phyloP scores from a whole-genome alignment of 176 grass and related monocot genomes.

The Triticum urartu region DNA sequence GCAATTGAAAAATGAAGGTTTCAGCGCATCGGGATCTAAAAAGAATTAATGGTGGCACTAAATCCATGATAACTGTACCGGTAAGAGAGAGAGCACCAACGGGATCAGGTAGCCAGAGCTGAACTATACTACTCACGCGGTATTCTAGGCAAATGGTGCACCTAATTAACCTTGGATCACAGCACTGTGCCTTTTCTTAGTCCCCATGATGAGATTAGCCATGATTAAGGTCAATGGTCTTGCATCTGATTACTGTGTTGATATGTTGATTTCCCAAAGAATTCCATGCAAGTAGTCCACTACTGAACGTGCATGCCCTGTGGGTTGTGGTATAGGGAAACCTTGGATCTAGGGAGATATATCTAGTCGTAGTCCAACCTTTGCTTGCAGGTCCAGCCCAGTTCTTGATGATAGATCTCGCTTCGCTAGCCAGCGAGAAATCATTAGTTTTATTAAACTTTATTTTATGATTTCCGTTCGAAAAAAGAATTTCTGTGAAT shows the following conservation, averaged over 20 bases:
- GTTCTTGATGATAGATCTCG: slow-evolving; percentile 33
- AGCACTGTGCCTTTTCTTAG: slow-evolving; percentile 8
- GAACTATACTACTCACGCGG: slow-evolving; percentile 8
- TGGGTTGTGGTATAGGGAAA: slow-evolving; percentile 12
- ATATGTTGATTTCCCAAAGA: slow-evolving; percentile 27
- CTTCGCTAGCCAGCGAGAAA: neutral
- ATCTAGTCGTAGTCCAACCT: slow-evolving; percentile 43
- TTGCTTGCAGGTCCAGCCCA: slow-evolving; percentile 31
- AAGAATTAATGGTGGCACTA: slow-evolving; percentile 22
- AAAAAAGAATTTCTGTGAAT: neutral
- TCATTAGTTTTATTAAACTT: slow-evolving; percentile 15
- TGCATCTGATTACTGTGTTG: slow-evolving; percentile 31
- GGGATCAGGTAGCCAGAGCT: slow-evolving; percentile 25
- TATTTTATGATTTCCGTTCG: too few relatives aligned
- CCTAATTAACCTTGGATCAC: slow-evolving; percentile 43
- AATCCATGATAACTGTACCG: slow-evolving; percentile 20
- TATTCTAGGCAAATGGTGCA: slow-evolving; percentile 35
- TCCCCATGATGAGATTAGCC: slow-evolving; percentile 17
- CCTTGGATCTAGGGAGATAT: slow-evolving; percentile 53
- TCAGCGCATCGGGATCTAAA: slow-evolving; percentile 63
- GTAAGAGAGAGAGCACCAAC: slow-evolving; percentile 18
- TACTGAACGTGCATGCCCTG: neutral
- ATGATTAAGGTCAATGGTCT: slow-evolving; percentile 56
- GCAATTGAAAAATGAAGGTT: slow-evolving; percentile 36
- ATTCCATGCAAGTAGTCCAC: slow-evolving; percentile 25